Evolutionary conservation across 306 rosid species (phyloP).

Genomic region (Acacia acuminata): DNA sequence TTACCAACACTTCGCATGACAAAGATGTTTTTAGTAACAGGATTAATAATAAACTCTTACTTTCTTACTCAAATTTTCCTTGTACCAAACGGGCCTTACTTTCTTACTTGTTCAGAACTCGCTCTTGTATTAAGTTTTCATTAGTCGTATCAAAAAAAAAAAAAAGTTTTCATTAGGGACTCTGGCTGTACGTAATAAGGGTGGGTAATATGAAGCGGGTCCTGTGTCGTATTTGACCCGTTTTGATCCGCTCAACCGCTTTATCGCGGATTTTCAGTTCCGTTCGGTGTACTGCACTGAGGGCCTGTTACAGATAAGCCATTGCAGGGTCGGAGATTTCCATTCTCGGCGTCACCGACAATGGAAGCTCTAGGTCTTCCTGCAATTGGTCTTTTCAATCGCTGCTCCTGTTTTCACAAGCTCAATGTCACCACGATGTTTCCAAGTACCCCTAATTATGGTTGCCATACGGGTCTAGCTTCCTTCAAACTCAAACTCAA

Average conservation of each 20-base stretch:
- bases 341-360: not conserved
- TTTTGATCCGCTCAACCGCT: not conserved
- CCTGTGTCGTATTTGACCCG: not conserved
- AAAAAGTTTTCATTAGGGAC: too few species aligned
- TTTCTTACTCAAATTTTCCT: too few species aligned
- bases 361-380: constrained; percentile 86
- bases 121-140: too few species aligned
- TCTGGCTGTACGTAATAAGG: too few species aligned
- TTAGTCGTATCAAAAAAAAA: too few species aligned
- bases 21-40: not conserved
- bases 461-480: constrained; percentile 35
- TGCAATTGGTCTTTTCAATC: constrained; percentile 40
- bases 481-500: constrained; percentile 42
- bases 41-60: not conserved
- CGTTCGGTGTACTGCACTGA: not conserved
- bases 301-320: not conserved
- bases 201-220: not conserved
- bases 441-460: constrained; percentile 22
- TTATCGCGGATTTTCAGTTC: not conserved
- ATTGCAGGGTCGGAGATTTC: not conserved
- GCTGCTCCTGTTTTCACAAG: constrained; percentile 31
- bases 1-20: not conserved
- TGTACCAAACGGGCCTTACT: too few species aligned
- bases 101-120: too few species aligned
- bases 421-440: constrained; percentile 22